Conservation (phyloP, 1,284 basidiomycete species). For the Trichosporon sp. region DNA sequence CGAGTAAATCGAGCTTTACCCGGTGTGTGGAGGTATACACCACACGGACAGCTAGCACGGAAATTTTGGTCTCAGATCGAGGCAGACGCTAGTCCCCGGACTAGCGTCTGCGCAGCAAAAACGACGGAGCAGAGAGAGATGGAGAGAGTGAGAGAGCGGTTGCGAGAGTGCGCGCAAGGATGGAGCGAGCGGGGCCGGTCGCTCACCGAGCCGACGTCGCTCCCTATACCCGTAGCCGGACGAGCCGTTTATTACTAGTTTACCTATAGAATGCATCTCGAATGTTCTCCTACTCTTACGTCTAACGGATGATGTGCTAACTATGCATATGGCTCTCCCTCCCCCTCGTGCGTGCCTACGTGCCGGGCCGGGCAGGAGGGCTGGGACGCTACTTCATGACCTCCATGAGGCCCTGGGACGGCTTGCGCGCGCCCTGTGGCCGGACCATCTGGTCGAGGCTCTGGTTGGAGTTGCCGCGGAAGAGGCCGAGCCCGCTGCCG, state of each 20-base stretch:
- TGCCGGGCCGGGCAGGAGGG: neutral
- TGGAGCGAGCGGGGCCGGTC: neutral
- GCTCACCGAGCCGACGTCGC: neutral
- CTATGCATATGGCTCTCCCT: neutral
- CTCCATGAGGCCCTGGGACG: neutral
- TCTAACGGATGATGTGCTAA: neutral
- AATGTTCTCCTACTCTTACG: neutral
- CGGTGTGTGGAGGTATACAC: neutral
- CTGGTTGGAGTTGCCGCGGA: neutral
- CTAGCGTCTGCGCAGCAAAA: neutral
- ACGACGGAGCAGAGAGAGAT: neutral
- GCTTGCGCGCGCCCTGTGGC: neutral
- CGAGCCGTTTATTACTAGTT: neutral
- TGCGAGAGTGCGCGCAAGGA: neutral
- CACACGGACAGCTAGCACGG: neutral
- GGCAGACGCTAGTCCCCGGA: too few relatives aligned
- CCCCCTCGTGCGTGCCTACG: too few relatives aligned
- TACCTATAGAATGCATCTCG: constrained; percentile 5
- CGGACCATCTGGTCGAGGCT: neutral
- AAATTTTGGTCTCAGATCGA: neutral
- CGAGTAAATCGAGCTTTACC: neutral
- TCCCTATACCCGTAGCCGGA: neutral
- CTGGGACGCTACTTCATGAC: neutral
- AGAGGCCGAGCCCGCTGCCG: neutral
- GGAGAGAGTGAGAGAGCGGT: neutral